Base-by-base conservation (phyloP, 2,329 filamentous ascomycete genomes). In the Diaporthe ampelina region DNA sequence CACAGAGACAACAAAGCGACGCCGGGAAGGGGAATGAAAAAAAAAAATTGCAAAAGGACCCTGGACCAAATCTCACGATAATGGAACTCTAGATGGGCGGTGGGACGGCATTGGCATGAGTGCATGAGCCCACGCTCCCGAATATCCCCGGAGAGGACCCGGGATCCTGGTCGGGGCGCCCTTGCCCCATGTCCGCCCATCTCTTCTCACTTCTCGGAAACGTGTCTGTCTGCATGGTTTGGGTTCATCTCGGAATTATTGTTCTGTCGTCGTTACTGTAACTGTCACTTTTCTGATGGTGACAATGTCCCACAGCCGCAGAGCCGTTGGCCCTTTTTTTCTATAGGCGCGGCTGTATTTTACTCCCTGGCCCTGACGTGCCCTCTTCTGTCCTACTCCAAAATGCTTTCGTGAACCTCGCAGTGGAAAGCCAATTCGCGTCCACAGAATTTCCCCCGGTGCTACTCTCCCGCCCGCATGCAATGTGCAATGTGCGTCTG, bases 61-160 rank as follows among this genome's bases (percentile, higher is more conserved):
- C 63, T 68, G 63, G 63, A 68, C 63, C 48, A 17, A n/a, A 68
- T 68, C 63, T 68, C 63, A 54, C 63, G 29, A 68, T 68, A 7
- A 40, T 54, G 63, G 45, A 35, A 40, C 63, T 54, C 29, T 40
- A 11, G n/a, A 24, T 40, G 15, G 63, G 63, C 63, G 63, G 63
- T 68, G 63, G 63, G 63, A 68, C 32, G 32, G 29, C 45, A 26
- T 37, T 24, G 9, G 37, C 37, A 43, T 45, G 59, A 32, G 32
- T 15, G 48, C 32, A 68, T 68, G 63, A 68, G 48, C 45, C 63
- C 63, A 68, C 63, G 63, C 52, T 68, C 63, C 63, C 63, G 63
- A 68, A 68, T 68, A 54, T 68, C 63, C 63, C 63, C 63, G 63
- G 63, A 40, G 32, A 68, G 63, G n/a, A 26, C 32, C 63, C 63